Percentiles rank a stretch among this genome's conserved stretches.
Conservation (phyloP, 1,139 yeast genomes). For the Blastobotrys ciferrii region DNA sequence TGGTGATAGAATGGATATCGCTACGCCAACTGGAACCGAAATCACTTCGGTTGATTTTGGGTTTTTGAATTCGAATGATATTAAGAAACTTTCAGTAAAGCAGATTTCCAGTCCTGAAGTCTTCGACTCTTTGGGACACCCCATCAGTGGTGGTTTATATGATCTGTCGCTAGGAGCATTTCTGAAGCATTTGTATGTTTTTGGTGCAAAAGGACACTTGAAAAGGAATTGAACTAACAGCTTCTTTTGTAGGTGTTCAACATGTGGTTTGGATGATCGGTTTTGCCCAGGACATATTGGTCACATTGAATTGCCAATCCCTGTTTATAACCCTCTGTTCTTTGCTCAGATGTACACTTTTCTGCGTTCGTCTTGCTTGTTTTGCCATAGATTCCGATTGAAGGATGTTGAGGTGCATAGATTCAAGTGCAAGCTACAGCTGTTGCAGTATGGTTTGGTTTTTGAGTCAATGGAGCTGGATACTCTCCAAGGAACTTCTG, state of each 20-base stretch:
- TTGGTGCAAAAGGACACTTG: not conserved
- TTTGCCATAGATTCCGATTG: constrained; percentile 82
- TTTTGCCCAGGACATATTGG: constrained; percentile 99
- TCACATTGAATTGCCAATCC: constrained; percentile 92
- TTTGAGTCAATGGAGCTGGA: constrained; percentile 76
- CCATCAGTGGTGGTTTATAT: constrained; percentile 88
- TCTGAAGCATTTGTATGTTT: constrained; percentile 57
- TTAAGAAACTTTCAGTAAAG: constrained; percentile 83
- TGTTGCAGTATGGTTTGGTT: constrained; percentile 85
- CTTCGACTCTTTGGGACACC: constrained; percentile 94
- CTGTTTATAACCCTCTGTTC: constrained; percentile 92
- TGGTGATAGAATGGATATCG: constrained; percentile 67
- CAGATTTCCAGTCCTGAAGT: constrained; percentile 95
- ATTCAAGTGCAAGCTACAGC: constrained; percentile 70
- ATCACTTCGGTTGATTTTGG: constrained; percentile 91
- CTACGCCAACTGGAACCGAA: constrained; percentile 94
- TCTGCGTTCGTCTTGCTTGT: constrained; percentile 81
- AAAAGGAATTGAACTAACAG: not conserved
- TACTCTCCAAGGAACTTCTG: constrained; percentile 42
- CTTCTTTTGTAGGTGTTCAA: constrained; percentile 56
- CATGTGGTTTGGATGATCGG: constrained; percentile 94
- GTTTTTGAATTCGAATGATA: constrained; percentile 76
- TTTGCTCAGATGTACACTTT: constrained; percentile 86
- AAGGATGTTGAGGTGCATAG: constrained; percentile 67
- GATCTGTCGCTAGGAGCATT: constrained; percentile 95